Evolutionary conservation across 495 filamentous ascomycete species (phyloP).

Genomic region (Daldinia grandis): DNA sequence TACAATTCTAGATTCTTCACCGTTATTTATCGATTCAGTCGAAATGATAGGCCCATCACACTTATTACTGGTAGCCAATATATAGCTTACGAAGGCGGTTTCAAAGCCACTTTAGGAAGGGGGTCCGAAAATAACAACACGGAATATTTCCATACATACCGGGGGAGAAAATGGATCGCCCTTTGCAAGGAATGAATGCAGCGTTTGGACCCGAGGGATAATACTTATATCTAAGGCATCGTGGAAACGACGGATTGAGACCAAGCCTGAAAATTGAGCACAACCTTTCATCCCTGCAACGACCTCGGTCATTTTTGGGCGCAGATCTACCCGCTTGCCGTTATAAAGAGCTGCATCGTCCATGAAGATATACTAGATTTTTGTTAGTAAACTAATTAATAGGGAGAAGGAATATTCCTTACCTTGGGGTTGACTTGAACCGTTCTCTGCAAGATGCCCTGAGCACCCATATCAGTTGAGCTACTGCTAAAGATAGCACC

Average conservation of each 20-base stretch:
- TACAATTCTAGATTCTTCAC: too few species aligned
- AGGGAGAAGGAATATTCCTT: neutral
- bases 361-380: constrained; percentile 70
- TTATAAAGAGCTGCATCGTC: constrained; percentile 84
- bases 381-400: constrained; percentile 3
- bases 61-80: too few species aligned
- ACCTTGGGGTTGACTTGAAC: constrained; percentile 73
- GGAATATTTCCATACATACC: too few species aligned
- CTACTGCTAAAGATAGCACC: constrained; percentile 76
- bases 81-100: too few species aligned
- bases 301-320: constrained; percentile 74
- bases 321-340: constrained; percentile 74
- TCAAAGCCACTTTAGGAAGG: too few species aligned
- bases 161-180: constrained; percentile 51
- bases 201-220: constrained; percentile 63
- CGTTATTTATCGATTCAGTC: too few species aligned
- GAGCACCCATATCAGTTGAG: constrained; percentile 81
- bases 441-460: constrained; percentile 77
- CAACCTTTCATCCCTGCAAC: constrained; percentile 66
- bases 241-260: constrained; percentile 72
- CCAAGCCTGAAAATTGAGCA: constrained; percentile 66
- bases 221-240: constrained; percentile 64
- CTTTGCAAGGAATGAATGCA: constrained; percentile 60
- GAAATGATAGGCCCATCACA: too few species aligned
- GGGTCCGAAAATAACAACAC: too few species aligned